These are phyloP conservation scores for Scheffersomyces coipomensis DNA, from an alignment of 805 yeast genomes.

Conservation along the genomic window DNA sequence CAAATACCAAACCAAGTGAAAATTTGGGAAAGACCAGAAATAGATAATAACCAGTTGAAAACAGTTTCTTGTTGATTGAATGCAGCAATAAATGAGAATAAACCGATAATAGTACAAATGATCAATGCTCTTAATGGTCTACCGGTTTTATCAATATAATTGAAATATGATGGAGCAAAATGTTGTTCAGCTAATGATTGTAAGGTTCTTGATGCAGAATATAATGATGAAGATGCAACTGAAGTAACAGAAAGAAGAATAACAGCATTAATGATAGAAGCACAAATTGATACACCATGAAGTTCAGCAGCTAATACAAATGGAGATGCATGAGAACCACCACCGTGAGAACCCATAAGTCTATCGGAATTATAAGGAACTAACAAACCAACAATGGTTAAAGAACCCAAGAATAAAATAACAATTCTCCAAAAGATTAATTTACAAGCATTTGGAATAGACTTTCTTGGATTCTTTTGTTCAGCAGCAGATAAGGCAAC, in stretches of 20 bases:
- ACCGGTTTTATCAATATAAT: conserved; percentile 40
- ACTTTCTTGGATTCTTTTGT: conserved; percentile 35
- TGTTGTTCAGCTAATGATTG: conserved; percentile 43
- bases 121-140: conserved; percentile 40
- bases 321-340: conserved; percentile 38
- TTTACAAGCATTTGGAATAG: conserved; percentile 41
- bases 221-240: conserved; percentile 41
- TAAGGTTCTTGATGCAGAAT: conserved; percentile 41
- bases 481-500: conserved; percentile 39
- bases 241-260: conserved; percentile 41
- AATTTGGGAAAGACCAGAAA: conserved; percentile 40
- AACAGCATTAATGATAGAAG: conserved; percentile 42
- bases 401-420: conserved; percentile 38
- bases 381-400: conserved; percentile 37
- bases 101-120: conserved; percentile 32
- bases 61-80: conserved; percentile 37
- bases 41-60: conserved; percentile 41
- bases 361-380: conserved; percentile 33
- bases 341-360: conserved; percentile 34
- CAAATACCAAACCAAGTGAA: conserved; percentile 44
- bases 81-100: conserved; percentile 41
- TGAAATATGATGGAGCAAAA: conserved; percentile 37
- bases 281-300: conserved; percentile 38
- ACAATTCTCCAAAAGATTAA: conserved; percentile 38
- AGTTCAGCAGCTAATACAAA: conserved; percentile 40